Evolutionary conservation across 495 filamentous ascomycete species (phyloP).

Genomic region (Aspergillus leporis): DNA sequence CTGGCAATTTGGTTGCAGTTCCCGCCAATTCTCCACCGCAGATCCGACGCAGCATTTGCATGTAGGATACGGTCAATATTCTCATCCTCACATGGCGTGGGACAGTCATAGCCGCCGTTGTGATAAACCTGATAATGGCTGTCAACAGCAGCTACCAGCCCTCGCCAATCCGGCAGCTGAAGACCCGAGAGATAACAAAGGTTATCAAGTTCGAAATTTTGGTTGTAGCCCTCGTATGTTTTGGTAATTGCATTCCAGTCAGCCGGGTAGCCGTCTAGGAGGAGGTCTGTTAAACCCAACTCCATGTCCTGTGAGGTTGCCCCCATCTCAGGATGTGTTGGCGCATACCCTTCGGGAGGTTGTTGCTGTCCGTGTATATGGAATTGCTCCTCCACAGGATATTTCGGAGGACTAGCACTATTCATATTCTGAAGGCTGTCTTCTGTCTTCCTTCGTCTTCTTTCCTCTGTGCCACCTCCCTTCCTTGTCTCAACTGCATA

Average conservation of each 20-base stretch:
- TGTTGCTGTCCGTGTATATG: constrained; percentile 36
- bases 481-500: constrained; percentile 62
- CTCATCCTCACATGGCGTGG: constrained; percentile 31
- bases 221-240: constrained; percentile 41
- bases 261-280: constrained; percentile 40
- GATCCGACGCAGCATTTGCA: constrained; percentile 26
- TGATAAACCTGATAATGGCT: constrained; percentile 46
- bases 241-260: constrained; percentile 42
- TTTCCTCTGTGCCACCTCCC: constrained; percentile 42
- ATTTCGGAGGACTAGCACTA: constrained; percentile 27
- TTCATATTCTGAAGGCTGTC: constrained; percentile 36
- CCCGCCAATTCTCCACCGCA: constrained; percentile 45
- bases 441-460: constrained; percentile 45
- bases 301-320: constrained; percentile 20
- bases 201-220: constrained; percentile 43
- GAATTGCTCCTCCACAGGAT: constrained; percentile 34
- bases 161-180: constrained; percentile 45
- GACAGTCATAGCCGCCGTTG: constrained; percentile 34
- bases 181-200: constrained; percentile 47
- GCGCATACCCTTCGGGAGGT: constrained; percentile 26
- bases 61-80: constrained; percentile 41
- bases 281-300: constrained; percentile 36
- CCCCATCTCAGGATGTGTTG: constrained; percentile 29
- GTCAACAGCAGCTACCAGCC: constrained; percentile 48
- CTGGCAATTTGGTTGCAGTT: constrained; percentile 25